A percentile compares a stretch with the other conserved stretches of the same genome.
These are phyloP conservation scores for Pistacia atlantica DNA, from an alignment of 345 rosid genomes.

Conservation along the genomic window DNA sequence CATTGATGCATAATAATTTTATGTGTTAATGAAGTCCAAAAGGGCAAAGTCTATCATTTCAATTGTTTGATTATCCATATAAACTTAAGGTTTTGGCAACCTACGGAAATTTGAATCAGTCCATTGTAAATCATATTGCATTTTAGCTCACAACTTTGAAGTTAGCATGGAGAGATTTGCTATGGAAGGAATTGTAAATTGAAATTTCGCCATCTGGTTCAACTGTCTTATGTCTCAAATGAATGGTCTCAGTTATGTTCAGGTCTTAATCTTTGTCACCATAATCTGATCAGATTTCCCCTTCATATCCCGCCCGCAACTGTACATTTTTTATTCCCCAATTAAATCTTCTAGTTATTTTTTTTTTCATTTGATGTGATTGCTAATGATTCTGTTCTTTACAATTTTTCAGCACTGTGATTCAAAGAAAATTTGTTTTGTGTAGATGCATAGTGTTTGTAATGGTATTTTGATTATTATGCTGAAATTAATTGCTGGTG, in stretches of 20 bases:
- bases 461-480: neutral
- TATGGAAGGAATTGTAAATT: neutral
- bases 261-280: neutral
- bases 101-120: neutral
- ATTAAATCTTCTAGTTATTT: too few species aligned
- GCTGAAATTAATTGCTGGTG: neutral
- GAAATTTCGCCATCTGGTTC: neutral
- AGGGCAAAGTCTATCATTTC: neutral
- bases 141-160: neutral
- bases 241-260: neutral
- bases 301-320: neutral
- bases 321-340: too few species aligned
- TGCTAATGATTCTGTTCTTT: too few species aligned
- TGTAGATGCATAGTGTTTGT: neutral
- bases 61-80: too few species aligned
- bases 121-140: neutral
- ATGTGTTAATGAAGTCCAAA: neutral
- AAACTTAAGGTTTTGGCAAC: neutral
- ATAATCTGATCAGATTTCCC: neutral
- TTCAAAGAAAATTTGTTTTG: neutral
- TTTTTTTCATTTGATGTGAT: too few species aligned
- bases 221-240: neutral
- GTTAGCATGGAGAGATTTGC: neutral
- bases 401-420: too few species aligned
- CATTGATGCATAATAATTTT: constrained; percentile 8